Base-by-base conservation (phyloP, 768 basidiomycete species). In the Lactarius akahatsu region DNA sequence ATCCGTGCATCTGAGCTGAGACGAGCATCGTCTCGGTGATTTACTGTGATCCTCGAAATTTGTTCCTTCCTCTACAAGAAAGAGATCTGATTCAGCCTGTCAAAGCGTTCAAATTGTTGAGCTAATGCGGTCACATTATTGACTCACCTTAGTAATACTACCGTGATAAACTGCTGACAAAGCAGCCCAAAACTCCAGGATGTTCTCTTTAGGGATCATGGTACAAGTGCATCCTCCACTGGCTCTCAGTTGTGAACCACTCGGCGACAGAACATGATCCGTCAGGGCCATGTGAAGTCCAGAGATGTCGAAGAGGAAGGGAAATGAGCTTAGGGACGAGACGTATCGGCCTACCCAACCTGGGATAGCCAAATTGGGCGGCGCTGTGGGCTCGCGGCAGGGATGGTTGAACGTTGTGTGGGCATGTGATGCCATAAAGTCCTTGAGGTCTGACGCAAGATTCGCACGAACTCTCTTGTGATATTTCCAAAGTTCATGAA, bases 401-500 rank as follows among this genome's bases (percentile, higher is more conserved):
- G 38, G 15, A 3, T 16, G 2, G 7, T 23, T 20, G 9, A 52
- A 11, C 16, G 3, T 11, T 3, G 0, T 15, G 13, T 1, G 30
- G 0, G 23, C 40, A 7, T n/a, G 38, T n/a, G 30, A 60, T 9
- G 20, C 5, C 4, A 11, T 23, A 20, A 60, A 60, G 2, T 26
- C 36, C 15, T 4, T 1, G 0, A 64, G 36, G 13, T 58, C 45
- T 6, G 18, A n/a, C 16, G n/a, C 9, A 28, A 65, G 41, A 30
- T 28, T 55, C 3, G 16, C 6, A 41, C 32, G n/a, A 43, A 65
- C 58, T 20, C 41, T 43, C 18, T 26, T 0, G 5, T 55, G 40
- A 55, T 60, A 65, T 43, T 59, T 60, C 59, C 64, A 60, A 23
- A 65, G 64, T 60, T 60, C 58, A 15, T 60, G 52, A 6, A 65